These are phyloP conservation scores for Alternaria incomplexa DNA, from an alignment of 2,329 filamentous ascomycete species.

Conservation along the genomic window DNA sequence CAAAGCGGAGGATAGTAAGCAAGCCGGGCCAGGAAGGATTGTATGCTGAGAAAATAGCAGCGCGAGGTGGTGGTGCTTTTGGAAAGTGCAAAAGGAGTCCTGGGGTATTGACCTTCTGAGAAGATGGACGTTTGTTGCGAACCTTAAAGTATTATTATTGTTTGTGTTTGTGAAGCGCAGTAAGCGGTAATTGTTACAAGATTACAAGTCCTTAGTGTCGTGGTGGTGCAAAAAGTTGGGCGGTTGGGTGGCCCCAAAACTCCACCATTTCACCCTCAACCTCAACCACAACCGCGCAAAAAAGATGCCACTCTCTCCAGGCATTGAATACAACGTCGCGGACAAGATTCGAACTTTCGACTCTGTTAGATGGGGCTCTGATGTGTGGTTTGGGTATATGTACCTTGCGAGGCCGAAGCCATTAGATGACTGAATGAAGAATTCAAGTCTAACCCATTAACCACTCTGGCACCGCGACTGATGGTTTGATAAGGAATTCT, in stretches of 20 bases:
- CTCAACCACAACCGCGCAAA: not conserved
- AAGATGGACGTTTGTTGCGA: too few relatives aligned
- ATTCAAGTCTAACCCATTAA: slow-evolving; percentile 54
- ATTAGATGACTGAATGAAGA: slow-evolving; percentile 47
- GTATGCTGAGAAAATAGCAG: too few relatives aligned
- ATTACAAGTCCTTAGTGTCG: too few relatives aligned
- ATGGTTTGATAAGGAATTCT: slow-evolving; percentile 2
- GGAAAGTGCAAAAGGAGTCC: too few relatives aligned
- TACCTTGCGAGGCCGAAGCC: slow-evolving; percentile 51
- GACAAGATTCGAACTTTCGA: not conserved
- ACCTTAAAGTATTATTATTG: too few relatives aligned
- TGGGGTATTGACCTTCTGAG: too few relatives aligned
- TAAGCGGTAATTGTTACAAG: too few relatives aligned
- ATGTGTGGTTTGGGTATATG: slow-evolving; percentile 3
- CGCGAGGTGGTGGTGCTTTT: too few relatives aligned
- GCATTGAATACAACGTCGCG: not conserved
- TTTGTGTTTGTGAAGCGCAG: too few relatives aligned
- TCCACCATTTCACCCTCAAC: not conserved
- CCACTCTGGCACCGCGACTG: slow-evolving; percentile 48
- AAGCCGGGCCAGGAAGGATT: too few relatives aligned
- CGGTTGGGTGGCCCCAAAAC: not conserved
- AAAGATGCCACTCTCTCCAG: not conserved
- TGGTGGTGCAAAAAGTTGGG: not conserved
- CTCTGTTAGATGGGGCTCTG: not conserved
- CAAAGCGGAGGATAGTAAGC: too few relatives aligned